phyloP scores from a whole-genome alignment of 352 stramenopile genomes.

The Blastocystis sp. region DNA sequence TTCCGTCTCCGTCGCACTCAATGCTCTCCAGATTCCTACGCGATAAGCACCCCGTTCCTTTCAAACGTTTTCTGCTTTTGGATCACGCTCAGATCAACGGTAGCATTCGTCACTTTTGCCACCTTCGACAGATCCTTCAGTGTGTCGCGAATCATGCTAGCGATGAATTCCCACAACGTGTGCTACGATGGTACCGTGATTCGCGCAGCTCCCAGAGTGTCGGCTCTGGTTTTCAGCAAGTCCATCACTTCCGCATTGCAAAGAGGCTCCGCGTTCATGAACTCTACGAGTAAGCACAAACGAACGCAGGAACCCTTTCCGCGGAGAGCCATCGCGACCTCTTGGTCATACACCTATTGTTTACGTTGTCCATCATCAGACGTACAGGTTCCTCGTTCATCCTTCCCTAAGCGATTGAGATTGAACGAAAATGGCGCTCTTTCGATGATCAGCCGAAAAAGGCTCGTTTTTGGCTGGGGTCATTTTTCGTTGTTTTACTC shows the following conservation, averaged over 20 bases:
- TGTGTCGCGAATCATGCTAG: conserved; percentile 49
- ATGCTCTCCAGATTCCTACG: conserved; percentile 22
- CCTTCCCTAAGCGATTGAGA: no score
- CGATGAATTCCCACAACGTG: background rate
- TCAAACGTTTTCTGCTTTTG: conserved; percentile 17
- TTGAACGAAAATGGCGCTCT: no score
- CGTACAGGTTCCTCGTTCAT: no score
- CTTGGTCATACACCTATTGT: background rate
- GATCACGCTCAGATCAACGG: background rate
- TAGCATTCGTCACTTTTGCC: background rate
- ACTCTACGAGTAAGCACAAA: background rate
- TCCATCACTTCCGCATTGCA: background rate
- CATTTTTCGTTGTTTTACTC: no score
- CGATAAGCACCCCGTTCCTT: background rate
- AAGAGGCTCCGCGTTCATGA: conserved; percentile 4
- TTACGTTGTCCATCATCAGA: no score
- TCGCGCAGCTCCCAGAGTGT: background rate
- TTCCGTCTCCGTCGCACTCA: conserved; percentile 22
- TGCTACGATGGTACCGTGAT: background rate
- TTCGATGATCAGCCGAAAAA: no score
- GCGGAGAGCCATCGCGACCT: background rate
- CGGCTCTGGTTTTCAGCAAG: background rate
- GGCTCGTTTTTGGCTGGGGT: no score
- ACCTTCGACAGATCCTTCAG: background rate
- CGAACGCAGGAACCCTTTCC: background rate